phyloP scores from a whole-genome alignment of 305 asterid species.

The Fraxinus nigra region DNA sequence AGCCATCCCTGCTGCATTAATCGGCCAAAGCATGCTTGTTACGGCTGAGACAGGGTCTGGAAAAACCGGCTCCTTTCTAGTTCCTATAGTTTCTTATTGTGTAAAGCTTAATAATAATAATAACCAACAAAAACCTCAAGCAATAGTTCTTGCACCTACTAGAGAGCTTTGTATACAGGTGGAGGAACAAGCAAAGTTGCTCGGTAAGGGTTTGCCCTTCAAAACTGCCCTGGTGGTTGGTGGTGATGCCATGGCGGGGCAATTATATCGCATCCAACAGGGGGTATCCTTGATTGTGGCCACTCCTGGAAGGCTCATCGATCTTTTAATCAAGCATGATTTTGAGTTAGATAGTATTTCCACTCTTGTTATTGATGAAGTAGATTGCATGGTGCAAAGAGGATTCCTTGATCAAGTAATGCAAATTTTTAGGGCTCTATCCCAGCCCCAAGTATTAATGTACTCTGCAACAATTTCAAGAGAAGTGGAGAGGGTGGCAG shows the following conservation, averaged over 20 bases:
- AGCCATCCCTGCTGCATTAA: conserved; percentile 78
- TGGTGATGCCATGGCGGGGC: conserved; percentile 87
- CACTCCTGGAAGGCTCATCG: conserved; percentile 89
- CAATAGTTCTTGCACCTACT: conserved; percentile 80
- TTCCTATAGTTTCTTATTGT: conserved; percentile 65
- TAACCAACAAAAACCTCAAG: conserved; percentile 55
- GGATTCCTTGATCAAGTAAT: conserved; percentile 89
- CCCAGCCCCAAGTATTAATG: conserved; percentile 86
- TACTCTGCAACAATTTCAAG: conserved; percentile 87
- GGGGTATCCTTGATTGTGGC: conserved; percentile 87
- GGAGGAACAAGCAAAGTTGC: conserved; percentile 87
- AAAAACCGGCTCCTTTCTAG: conserved; percentile 76
- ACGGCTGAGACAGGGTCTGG: conserved; percentile 97
- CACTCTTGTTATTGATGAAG: conserved; percentile 82
- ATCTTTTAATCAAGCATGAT: conserved; percentile 77
- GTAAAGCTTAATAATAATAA: conserved; percentile 24
- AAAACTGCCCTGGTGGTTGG: conserved; percentile 93
- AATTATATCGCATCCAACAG: conserved; percentile 68
- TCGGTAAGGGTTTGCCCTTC: conserved; percentile 83
- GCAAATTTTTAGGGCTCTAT: conserved; percentile 71
- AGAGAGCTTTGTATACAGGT: conserved; percentile 92
- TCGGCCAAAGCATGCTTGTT: conserved; percentile 69
- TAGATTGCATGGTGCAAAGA: conserved; percentile 79
- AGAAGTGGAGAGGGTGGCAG: conserved; percentile 68
- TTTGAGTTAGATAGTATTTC: conserved; percentile 62